phyloP scores from a whole-genome alignment of 2,329 filamentous ascomycete species.

The Xylariaceae sp. region DNA sequence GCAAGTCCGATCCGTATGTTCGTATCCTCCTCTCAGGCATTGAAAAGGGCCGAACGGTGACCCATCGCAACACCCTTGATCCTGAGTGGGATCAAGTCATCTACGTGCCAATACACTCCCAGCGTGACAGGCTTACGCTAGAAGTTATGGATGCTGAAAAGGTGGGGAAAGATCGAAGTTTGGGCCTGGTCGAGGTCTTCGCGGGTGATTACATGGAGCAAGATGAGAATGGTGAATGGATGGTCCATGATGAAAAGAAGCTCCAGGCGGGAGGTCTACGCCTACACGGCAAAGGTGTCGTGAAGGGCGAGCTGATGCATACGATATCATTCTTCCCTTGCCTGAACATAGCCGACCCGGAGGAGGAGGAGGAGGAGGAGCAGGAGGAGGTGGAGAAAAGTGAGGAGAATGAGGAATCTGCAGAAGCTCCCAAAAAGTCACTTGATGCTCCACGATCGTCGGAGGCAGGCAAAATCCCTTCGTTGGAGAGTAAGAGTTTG shows the following conservation, averaged over 20 bases:
- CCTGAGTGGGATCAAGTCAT: constrained; percentile 95
- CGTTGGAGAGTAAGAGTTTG: constrained; percentile 33
- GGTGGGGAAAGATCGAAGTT: constrained; percentile 81
- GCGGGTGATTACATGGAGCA: constrained; percentile 76
- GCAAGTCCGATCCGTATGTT: constrained; percentile 94
- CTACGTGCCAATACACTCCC: constrained; percentile 84
- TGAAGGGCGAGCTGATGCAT: constrained; percentile 79
- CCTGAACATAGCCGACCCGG: constrained; percentile 81
- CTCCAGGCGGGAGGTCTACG: constrained; percentile 64
- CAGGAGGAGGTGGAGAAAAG: constrained; percentile 46
- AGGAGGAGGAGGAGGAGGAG: constrained; percentile 65
- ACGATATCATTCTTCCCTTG: constrained; percentile 88
- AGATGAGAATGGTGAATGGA: constrained; percentile 74
- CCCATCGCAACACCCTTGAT: constrained; percentile 91
- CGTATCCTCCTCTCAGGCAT: constrained; percentile 85
- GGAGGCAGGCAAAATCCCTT: constrained; percentile 44
- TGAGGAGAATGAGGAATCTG: constrained; percentile 34
- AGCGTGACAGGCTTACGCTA: constrained; percentile 76
- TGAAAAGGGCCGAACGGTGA: constrained; percentile 87
- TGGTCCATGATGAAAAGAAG: constrained; percentile 72
- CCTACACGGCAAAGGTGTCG: constrained; percentile 65
- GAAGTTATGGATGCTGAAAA: constrained; percentile 98
- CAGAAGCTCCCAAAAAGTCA: constrained; percentile 25
- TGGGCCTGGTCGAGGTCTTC: constrained; percentile 75
- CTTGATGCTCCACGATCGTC: constrained; percentile 35